A percentile compares a stretch with the other conserved stretches of the same genome.
Evolutionary conservation across 495 filamentous ascomycete genomes (phyloP).

Genomic region (Aspergillus sparsus): DNA sequence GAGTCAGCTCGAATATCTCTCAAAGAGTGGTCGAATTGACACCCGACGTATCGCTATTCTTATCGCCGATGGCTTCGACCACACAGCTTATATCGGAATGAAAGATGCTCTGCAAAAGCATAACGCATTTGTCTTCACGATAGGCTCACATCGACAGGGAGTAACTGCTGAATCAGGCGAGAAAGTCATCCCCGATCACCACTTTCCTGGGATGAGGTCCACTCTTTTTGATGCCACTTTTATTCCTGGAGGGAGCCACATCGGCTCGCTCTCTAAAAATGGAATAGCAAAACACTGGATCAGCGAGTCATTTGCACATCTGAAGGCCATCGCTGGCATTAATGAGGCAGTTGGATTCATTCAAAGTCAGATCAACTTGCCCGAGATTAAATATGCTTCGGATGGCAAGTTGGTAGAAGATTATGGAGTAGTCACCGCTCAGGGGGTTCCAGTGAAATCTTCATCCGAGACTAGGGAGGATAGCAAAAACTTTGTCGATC

Average conservation of each 20-base stretch:
- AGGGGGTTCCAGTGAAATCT: conserved; percentile 51
- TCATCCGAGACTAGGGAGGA: conserved; percentile 38
- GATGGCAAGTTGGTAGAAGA: conserved; percentile 56
- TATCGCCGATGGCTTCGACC: conserved; percentile 74
- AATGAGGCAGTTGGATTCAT: conserved; percentile 71
- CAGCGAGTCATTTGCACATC: conserved; percentile 77
- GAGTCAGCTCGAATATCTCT: conserved; percentile 63
- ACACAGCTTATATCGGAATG: conserved; percentile 57
- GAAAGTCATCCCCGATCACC: conserved; percentile 71
- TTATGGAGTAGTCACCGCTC: conserved; percentile 43
- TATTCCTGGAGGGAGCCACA: conserved; percentile 71
- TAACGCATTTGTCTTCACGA: conserved; percentile 64
- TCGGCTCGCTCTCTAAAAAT: conserved; percentile 62
- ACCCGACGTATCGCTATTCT: conserved; percentile 72
- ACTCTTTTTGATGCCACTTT: conserved; percentile 87
- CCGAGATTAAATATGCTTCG: conserved; percentile 56
- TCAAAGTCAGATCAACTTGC: conserved; percentile 49
- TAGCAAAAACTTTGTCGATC: conserved; percentile 63
- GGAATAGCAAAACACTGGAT: conserved; percentile 83
- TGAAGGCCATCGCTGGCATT: conserved; percentile 75
- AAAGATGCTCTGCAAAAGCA: conserved; percentile 58
- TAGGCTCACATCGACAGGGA: conserved; percentile 56
- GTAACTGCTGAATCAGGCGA: conserved; percentile 26
- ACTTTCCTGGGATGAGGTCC: conserved; percentile 78
- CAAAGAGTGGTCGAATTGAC: conserved; percentile 59